Percentiles rank a stretch among this genome's conserved stretches.
phyloP scores from a whole-genome alignment of 164 flowering plant species.

The Vitis vinifera region DNA sequence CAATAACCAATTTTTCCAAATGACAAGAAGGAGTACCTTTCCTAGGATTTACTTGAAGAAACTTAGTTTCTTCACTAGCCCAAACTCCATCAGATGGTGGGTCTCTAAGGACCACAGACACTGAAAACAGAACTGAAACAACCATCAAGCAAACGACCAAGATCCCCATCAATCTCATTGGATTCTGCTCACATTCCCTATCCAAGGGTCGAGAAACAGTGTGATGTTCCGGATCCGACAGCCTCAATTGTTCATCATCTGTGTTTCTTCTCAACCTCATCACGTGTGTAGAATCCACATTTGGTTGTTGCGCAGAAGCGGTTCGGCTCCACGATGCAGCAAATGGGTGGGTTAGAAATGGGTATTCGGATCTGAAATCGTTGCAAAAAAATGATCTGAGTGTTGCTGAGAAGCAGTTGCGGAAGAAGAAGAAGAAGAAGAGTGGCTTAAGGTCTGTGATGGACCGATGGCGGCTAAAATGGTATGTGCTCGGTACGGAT shows the following conservation, averaged over 20 bases:
- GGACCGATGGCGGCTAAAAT: too few relatives aligned
- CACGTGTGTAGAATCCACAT: conserved; percentile 31
- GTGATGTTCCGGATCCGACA: conserved; percentile 27
- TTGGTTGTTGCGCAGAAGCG: conserved; percentile 9
- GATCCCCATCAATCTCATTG: conserved; percentile 39
- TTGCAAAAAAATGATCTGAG: not conserved
- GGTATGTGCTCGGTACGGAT: too few relatives aligned
- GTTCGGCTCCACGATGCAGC: not conserved
- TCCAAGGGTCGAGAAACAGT: conserved; percentile 19
- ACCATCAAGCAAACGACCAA: conserved; percentile 42
- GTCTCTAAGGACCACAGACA: conserved; percentile 39
- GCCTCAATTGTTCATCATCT: conserved; percentile 11
- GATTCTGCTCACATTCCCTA: conserved; percentile 33
- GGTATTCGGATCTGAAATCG: conserved; percentile 4
- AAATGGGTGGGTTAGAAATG: conserved; percentile 2
- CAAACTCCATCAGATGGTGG: conserved; percentile 32
- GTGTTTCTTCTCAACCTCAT: conserved; percentile 33
- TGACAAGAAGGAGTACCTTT: conserved; percentile 28
- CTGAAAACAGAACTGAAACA: conserved; percentile 45
- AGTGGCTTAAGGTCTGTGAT: too few relatives aligned
- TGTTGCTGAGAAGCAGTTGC: not conserved
- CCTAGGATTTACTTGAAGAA: conserved; percentile 17
- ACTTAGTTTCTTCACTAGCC: conserved; percentile 35
- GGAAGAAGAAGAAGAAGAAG: not conserved
- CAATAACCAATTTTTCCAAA: not conserved